These are phyloP conservation scores for Capsicum pubescens DNA, from an alignment of 257 asterid species.

Conservation along the genomic window DNA sequence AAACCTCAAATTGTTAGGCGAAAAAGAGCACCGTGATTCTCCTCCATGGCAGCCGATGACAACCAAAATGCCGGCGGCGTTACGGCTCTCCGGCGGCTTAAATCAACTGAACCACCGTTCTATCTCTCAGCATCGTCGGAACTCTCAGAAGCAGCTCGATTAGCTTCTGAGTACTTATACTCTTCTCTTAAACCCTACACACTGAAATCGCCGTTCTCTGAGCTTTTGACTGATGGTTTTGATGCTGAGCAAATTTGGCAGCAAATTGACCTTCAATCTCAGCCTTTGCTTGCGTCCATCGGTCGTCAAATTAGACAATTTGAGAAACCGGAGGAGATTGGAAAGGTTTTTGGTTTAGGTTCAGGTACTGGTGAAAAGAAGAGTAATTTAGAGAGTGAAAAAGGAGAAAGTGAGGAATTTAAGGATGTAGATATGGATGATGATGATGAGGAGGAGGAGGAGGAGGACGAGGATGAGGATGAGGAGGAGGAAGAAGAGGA, in stretches of 20 bases:
- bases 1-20: slow-evolving; percentile 22
- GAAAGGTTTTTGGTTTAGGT: slow-evolving; percentile 47
- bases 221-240: slow-evolving; percentile 64
- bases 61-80: slow-evolving; percentile 27
- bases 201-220: slow-evolving; percentile 64
- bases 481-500: slow-evolving; percentile 40
- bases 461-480: slow-evolving; percentile 41
- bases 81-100: slow-evolving; percentile 62
- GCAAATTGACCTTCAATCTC: slow-evolving; percentile 87
- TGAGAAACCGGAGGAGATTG: slow-evolving; percentile 65
- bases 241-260: slow-evolving; percentile 93
- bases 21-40: slow-evolving; percentile 29
- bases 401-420: slow-evolving; percentile 42
- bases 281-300: slow-evolving; percentile 66
- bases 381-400: slow-evolving; percentile 21
- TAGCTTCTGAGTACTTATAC: slow-evolving; percentile 65
- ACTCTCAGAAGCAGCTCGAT: slow-evolving; percentile 69
- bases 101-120: slow-evolving; percentile 64
- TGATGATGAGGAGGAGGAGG: slow-evolving; percentile 39
- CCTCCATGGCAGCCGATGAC: slow-evolving; percentile 35
- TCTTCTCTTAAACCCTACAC: slow-evolving; percentile 61
- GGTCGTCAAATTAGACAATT: slow-evolving; percentile 63
- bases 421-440: slow-evolving; percentile 42
- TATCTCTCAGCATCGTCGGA: slow-evolving; percentile 74
- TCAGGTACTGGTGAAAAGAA: slow-evolving; percentile 29